Conservation (phyloP, 495 filamentous ascomycete species). For the Penicillium malachiteum region DNA sequence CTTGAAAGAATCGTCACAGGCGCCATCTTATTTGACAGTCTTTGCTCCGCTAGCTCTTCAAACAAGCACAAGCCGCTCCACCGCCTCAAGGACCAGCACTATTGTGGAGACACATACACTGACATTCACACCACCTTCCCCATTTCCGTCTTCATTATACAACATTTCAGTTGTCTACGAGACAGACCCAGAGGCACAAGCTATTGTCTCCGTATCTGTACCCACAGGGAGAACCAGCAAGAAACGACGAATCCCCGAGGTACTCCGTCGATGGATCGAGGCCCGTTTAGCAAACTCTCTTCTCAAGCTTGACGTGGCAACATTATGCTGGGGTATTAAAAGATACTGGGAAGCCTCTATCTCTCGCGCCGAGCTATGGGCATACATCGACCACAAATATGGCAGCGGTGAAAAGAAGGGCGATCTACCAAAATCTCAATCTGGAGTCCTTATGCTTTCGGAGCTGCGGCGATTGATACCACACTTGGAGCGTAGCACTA, state of each 20-base stretch:
- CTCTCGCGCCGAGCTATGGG: conserved; percentile 40
- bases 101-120: conserved; percentile 39
- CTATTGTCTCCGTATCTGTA: conserved; percentile 32
- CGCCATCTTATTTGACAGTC: conserved; percentile 35
- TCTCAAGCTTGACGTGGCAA: conserved; percentile 40
- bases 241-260: conserved; percentile 28
- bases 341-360: conserved; percentile 44
- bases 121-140: conserved; percentile 34
- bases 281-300: conserved; percentile 36
- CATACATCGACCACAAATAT: conserved; percentile 32
- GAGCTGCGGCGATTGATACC: conserved; percentile 34
- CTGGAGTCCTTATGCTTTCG: conserved; percentile 17
- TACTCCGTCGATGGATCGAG: conserved; percentile 43
- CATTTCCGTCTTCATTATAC: conserved; percentile 40
- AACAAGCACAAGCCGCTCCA: conserved; percentile 23
- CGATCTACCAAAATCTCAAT: not conserved
- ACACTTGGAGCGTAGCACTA: conserved; percentile 40
- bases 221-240: conserved; percentile 18
- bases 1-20: conserved; percentile 27
- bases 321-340: conserved; percentile 45
- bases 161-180: conserved; percentile 38
- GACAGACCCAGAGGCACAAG: conserved; percentile 40
- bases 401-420: conserved; percentile 2
- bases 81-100: conserved; percentile 9
- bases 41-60: conserved; percentile 39